Base-by-base conservation (phyloP, 2,329 filamentous ascomycete species). In the Arthrobotrys pseudoclavata region DNA sequence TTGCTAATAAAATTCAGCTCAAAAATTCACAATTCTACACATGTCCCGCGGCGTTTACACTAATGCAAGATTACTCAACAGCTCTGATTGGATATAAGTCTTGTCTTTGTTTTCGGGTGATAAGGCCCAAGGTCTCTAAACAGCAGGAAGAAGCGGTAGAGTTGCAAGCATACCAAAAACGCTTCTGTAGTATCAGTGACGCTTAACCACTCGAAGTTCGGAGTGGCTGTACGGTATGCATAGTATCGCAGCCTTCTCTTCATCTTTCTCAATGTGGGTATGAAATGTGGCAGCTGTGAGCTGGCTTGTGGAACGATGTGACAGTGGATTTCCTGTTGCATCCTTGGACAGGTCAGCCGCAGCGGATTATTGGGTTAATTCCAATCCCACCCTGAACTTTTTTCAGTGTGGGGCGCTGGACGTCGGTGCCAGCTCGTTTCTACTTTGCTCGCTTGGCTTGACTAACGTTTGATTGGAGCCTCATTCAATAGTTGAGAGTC, bases 321-420 rank as follows among this genome's bases (percentile, higher is more conserved):
- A 57, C 45, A 10, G 68, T 71, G 68, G 37, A 34, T 37, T 48
- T 24, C n/a, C 67, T 34, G 60, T 26, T 67, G 60, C 52, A 34
- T 70, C 61, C 67, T 67, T 67, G 62, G 61, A 34, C 45, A 24
- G 37, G 52, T 71, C 74, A 77, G 74, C 74, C 74, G 74, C 74
- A 70, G 31, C 40, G 13, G 29, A n/a, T 24, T 45, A 34, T 63
- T 62, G 37, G 50, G 50, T 24, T 31, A 53, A 13, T 29, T 40
- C 57, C 15, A 40, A 48, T 69, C 63, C 60, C 61, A 77, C 62
- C 60, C 64, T 71, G 26, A 22, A 9, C 24, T 63, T 71, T 47
- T 71, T 50, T 31, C n/a, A 7, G n/a, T 48, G 50, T 61, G 61
- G 26, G 48, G 48, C 57, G 22, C 40, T 55, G 20, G 50, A 18